Percentiles rank a stretch among this genome's conserved stretches.
Conservation (phyloP, 192 early-diverging fungal genomes). For the Rhizophlyctis rosea region DNA sequence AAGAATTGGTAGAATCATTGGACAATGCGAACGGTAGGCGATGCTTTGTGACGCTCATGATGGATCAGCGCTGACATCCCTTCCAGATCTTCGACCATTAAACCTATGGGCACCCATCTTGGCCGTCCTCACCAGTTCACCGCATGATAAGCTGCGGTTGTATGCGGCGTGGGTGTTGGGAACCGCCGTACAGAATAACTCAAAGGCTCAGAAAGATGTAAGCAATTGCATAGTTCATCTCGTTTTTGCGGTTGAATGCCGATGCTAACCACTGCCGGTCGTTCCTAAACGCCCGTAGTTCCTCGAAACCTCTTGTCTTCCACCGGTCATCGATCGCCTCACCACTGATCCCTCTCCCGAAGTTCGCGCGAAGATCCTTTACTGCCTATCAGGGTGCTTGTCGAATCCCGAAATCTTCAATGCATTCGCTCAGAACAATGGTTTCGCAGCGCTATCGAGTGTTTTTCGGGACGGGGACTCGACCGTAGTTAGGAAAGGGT, state of each 20-base stretch:
- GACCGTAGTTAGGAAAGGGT: slow-evolving; percentile 14
- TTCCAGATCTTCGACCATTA: slow-evolving; percentile 78
- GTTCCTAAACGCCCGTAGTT: slow-evolving; percentile 29
- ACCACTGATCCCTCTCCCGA: slow-evolving; percentile 22
- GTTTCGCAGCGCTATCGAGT: slow-evolving; percentile 13
- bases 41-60: background rate
- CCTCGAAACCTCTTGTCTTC: slow-evolving; percentile 31
- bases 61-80: background rate
- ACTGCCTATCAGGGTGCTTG: slow-evolving; percentile 37
- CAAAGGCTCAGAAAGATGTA: slow-evolving; percentile 72
- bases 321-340: slow-evolving; percentile 23
- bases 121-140: slow-evolving; percentile 31
- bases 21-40: slow-evolving; percentile 78
- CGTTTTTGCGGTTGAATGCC: background rate
- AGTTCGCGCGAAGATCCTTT: slow-evolving; percentile 36
- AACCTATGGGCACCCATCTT: slow-evolving; percentile 83
- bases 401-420: slow-evolving; percentile 25
- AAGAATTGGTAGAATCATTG: slow-evolving; percentile 78
- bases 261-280: background rate
- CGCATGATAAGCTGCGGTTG: slow-evolving; percentile 53
- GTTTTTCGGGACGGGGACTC: slow-evolving; percentile 27
- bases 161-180: slow-evolving; percentile 88
- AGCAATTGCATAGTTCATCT: background rate
- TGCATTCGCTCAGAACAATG: slow-evolving; percentile 20
- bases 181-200: slow-evolving; percentile 93